Evolutionary conservation across 345 rosid genomes (phyloP), one percentile per base, ranked within the genome.

Genomic region (Gossypium raimondii): DNA sequence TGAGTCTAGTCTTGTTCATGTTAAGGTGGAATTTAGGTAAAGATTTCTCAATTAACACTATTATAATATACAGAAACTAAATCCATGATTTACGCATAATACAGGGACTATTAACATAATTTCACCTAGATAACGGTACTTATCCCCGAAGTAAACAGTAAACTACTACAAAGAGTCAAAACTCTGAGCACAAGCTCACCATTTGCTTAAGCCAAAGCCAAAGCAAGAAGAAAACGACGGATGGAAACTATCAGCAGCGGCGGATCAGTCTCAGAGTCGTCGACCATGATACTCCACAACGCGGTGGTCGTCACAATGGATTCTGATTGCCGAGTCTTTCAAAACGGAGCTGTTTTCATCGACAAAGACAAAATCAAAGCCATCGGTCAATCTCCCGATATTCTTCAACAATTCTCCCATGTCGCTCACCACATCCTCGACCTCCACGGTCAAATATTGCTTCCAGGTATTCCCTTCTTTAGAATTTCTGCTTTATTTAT

Each of bases 301-400:
- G 89, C 90, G 10, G 78, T 73, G 53, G 73, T 90, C 61, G 81
- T 90, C 43, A 87, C 92, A 16, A 81, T 90, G 89, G 91, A 90
- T 73, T 14, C 81, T 13, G 78, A 77, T 3, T 65, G 59, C 63
- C 84, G 86, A 17, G 82, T 88, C 41, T 90, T 83, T 67, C 78
- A 73, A 51, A 80, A 85, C 78, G 94, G 94, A 13, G 94, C 81
- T 24, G 44, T 90, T 7, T 78, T 79, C 50, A 73, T 90, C 71
- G 79, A 74, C 1, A 13, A 66, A 13, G 90, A 88, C 80, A 70
- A 69, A 70, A 87, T 90, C 84, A 78, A 56, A 80, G 90, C 83
- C 63, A 75, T 90, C n/a, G 92, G 92, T 66, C 89, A 77, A 56
- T 88, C 90, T 18, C 12, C 77, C 22, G 84, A 83, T 11, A 77